Base-by-base conservation (phyloP, 2,329 filamentous ascomycete genomes). In the Colletotrichum eremochloae region DNA sequence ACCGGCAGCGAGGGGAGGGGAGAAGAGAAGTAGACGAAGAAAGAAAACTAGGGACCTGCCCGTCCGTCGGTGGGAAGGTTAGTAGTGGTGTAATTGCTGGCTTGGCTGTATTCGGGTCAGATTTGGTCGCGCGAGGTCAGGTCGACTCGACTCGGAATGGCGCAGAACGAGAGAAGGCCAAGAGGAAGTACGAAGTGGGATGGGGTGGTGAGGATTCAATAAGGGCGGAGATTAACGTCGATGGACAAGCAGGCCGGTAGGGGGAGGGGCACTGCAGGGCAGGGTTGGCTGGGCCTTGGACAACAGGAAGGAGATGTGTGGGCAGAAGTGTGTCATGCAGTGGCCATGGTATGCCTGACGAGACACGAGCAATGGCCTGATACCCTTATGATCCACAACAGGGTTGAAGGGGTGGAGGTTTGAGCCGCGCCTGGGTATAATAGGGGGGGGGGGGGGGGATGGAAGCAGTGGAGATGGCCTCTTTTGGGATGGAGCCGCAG, bases 31-130 rank as follows among this genome's bases (percentile, higher is more conserved):
- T 38, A 74, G 68, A 69, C 61, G 74, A 61, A 75, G 55, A 67
- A 64, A 71, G 68, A 73, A 74, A 78, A 24, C 24, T 76, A 74
- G 77, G 78, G 77, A 76, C 79, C 79, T 77, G 81, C 80, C 80
- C 78, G 77, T 74, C 70, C 78, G 77, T 74, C 70, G 75, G 77
- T 77, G 75, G 75, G 78, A 76, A 77, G 75, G 76, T 74, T 70
- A 42, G 18, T 33, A 15, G 33, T 55, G 14, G 38, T 40, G 24
- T 40, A 50, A 36, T 72, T 72, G 60, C 66, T 72, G 66, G 69
- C 66, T 68, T 40, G 60, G 60, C 69, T 60, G 70, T 40, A 64
- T 55, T 65, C 70, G 70, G 73, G 67, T 69, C 69, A 52, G 67
- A 63, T 68, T 68, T 68, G 52, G 66, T 68, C 48, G 42, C 68